These are phyloP conservation scores for Pyrenophora seminiperda DNA, from an alignment of 2,329 filamentous ascomycete species.

Conservation along the genomic window DNA sequence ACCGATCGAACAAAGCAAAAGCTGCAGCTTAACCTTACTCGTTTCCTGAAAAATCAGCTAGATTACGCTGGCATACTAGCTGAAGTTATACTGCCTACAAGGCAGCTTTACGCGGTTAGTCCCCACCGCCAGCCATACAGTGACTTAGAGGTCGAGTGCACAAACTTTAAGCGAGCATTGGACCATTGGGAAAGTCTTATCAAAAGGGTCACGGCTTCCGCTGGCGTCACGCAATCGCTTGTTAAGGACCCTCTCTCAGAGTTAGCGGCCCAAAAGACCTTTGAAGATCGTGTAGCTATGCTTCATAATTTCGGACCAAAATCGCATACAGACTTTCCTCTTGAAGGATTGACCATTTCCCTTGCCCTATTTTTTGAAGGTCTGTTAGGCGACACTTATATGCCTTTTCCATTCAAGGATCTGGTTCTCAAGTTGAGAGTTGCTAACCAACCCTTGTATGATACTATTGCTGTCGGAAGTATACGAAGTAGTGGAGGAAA, in stretches of 20 bases:
- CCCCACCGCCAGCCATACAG: slow-evolving; percentile 1
- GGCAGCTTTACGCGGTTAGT: background rate
- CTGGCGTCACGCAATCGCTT: background rate
- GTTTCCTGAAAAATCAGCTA: slow-evolving; percentile 1
- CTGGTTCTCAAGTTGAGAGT: background rate
- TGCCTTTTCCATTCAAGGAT: slow-evolving; percentile 3
- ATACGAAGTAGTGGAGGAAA: background rate
- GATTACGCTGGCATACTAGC: background rate
- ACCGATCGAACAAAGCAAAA: background rate
- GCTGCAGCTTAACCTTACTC: background rate
- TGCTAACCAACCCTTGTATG: background rate
- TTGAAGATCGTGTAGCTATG: slow-evolving; percentile 3
- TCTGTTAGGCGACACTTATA: slow-evolving; percentile 4
- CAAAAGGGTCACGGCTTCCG: background rate
- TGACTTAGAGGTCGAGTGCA: background rate
- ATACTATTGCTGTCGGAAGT: background rate
- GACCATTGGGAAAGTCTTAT: slow-evolving; percentile 2
- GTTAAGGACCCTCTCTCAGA: background rate
- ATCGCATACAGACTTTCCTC: background rate
- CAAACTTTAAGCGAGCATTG: slow-evolving; percentile 2
- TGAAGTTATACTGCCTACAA: slow-evolving; percentile 1
- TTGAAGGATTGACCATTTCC: slow-evolving; percentile 2
- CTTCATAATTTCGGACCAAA: background rate
- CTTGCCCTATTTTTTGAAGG: slow-evolving; percentile 6
- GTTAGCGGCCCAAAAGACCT: background rate